These are phyloP conservation scores for Elsinoe arachidis DNA, from an alignment of 2,329 filamentous ascomycete genomes.

Conservation along the genomic window DNA sequence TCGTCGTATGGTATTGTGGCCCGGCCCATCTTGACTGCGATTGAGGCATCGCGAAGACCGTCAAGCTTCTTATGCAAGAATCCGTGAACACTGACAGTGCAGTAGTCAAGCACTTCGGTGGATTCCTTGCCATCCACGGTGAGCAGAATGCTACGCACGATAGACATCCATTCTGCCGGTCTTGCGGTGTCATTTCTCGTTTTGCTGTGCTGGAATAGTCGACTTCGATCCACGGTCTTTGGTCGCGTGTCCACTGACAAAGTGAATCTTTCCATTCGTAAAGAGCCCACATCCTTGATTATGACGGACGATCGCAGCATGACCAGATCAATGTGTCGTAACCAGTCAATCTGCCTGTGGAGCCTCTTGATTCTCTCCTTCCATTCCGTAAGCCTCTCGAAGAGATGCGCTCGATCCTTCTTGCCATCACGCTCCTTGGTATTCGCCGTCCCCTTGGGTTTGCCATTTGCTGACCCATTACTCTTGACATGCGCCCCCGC, in stretches of 20 bases:
- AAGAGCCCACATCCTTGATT: slow-evolving; percentile 69
- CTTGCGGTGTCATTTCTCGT: slow-evolving; percentile 54
- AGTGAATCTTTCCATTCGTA: slow-evolving; percentile 77
- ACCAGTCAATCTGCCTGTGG: slow-evolving; percentile 79
- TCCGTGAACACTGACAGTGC: slow-evolving; percentile 83
- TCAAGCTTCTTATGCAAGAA: slow-evolving; percentile 77
- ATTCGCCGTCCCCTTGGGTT: background rate
- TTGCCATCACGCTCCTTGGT: slow-evolving; percentile 23
- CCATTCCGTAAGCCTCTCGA: slow-evolving; percentile 65
- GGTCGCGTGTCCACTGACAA: slow-evolving; percentile 82
- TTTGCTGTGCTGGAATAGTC: slow-evolving; percentile 75
- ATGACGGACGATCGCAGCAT: slow-evolving; percentile 71
- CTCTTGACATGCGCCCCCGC: slow-evolving; percentile 11
- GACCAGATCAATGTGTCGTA: slow-evolving; percentile 80
- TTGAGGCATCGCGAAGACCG: slow-evolving; percentile 79
- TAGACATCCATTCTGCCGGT: slow-evolving; percentile 91
- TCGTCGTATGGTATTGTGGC: slow-evolving; percentile 89
- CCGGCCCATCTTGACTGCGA: slow-evolving; percentile 83
- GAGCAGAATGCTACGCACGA: slow-evolving; percentile 76
- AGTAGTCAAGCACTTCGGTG: slow-evolving; percentile 79
- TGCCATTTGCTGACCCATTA: background rate
- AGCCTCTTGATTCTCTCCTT: slow-evolving; percentile 83
- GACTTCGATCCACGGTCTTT: slow-evolving; percentile 83
- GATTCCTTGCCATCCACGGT: slow-evolving; percentile 77
- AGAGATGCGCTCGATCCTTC: slow-evolving; percentile 54